Evolutionary conservation across 441 rosid genomes (phyloP).

Genomic region (Populus hybrid): DNA sequence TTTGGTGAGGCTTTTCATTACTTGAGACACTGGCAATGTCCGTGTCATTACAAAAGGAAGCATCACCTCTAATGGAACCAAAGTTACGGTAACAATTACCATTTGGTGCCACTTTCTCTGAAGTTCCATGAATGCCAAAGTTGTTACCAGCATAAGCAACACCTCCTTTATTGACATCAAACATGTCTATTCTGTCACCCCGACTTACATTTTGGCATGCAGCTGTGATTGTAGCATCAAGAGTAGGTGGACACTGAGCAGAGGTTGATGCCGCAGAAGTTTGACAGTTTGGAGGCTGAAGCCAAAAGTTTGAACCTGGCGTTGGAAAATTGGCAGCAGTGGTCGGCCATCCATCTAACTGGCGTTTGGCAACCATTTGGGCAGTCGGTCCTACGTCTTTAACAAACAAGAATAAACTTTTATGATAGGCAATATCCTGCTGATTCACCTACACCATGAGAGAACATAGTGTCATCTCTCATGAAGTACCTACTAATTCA

Average conservation of each 20-base stretch:
- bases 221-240: not conserved
- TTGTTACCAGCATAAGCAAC: constrained; percentile 4
- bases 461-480: constrained; percentile 2
- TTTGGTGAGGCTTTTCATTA: constrained; percentile 4
- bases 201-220: constrained; percentile 3
- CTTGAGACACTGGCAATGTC: constrained; percentile 5
- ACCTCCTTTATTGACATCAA: constrained; percentile 7
- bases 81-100: not conserved
- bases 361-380: constrained; percentile 35
- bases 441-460: constrained; percentile 29
- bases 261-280: constrained; percentile 12
- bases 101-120: constrained; percentile 1
- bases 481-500: not conserved
- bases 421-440: constrained; percentile 31
- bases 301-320: constrained; percentile 11
- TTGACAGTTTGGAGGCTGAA: constrained; percentile 11
- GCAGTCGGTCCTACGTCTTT: constrained; percentile 56
- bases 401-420: constrained; percentile 45
- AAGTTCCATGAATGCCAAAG: not conserved
- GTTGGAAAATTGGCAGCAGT: constrained; percentile 17
- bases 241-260: constrained; percentile 2
- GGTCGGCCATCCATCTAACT: constrained; percentile 27
- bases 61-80: constrained; percentile 9
- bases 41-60: not conserved
- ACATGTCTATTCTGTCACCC: not conserved